Evolutionary conservation across 768 basidiomycete species (phyloP), one percentile per base, ranked within the genome.

Genomic region (Boletus subcaerulescens): DNA sequence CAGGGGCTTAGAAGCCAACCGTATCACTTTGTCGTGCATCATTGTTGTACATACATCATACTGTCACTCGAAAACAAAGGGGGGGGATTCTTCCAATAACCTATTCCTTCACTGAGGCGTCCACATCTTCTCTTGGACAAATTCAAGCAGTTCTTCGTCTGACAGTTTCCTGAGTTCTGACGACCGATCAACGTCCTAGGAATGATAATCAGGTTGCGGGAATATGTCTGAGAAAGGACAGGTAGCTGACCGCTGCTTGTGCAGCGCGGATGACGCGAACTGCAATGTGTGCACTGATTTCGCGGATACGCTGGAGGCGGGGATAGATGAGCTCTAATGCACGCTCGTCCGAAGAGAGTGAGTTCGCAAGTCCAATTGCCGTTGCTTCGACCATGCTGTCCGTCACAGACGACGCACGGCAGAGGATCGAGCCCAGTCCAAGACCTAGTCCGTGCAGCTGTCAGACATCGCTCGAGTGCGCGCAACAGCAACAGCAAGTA

Each of bases 331-430:
- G 77, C 42, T 82, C 87, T 40, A 73, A 63, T 3, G 74, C 76
- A 40, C 72, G 78, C 72, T 97, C 95, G 35, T 89, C 86, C 13
- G 67, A 60, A 2, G 81, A 91, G 40, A 95, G 77, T 5, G 89
- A 82, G 54, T 85, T 72, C 5, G 90, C 86, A 39, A 97, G 79
- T 8, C 91, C 91, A 29, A 91, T 77, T 4, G 93, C 87, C 13
- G 89, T 81, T 6, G 91, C 88, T 68, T 96, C 93, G 24, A 97
- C 87, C 90, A 98, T 93, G 58, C 77, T 77, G 67, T 93, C 89
- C 3, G 91, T 91, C 43, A 97, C 86, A 31, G 75, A 74, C 1
- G 77, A 75, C 18, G 84, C 87, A 40, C 83, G 80, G 52, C 84
- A 77, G 46, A 93, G 75, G 66, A 93, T 89, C 10, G 86, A 78